Evolutionary conservation across 164 flowering plant species (phyloP).

Genomic region (Annona squamosa): DNA sequence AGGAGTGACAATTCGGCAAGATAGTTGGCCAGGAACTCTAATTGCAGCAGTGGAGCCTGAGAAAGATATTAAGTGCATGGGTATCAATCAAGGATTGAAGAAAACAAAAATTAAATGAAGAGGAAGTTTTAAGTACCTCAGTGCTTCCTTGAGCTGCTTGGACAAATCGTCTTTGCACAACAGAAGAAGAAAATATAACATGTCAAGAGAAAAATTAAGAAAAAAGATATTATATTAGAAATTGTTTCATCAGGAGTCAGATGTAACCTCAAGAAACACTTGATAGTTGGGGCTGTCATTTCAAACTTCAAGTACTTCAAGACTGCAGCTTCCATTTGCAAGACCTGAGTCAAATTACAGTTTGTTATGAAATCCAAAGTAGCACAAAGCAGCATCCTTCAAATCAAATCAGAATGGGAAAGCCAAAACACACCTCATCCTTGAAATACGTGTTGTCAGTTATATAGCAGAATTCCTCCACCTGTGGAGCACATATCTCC

Average conservation of each 20-base stretch:
- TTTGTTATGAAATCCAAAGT: not conserved
- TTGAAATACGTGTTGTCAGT: conserved; percentile 92
- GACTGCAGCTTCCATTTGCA: conserved; percentile 90
- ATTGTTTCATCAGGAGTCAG: not conserved
- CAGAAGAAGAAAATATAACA: not conserved
- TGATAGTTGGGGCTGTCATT: conserved; percentile 87
- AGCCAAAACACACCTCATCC: conserved; percentile 59
- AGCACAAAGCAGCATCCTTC: not conserved
- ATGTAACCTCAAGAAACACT: conserved; percentile 78
- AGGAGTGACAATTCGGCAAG: conserved; percentile 84
- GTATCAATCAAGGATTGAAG: not conserved
- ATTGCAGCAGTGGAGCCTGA: conserved; percentile 58
- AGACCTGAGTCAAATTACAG: conserved; percentile 37
- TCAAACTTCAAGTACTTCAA: conserved; percentile 84
- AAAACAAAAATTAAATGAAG: not conserved
- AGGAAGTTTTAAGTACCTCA: conserved; percentile 41
- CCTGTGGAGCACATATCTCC: conserved; percentile 97
- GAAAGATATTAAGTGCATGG: not conserved
- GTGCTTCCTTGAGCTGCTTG: conserved; percentile 71
- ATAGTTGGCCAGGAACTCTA: conserved; percentile 83
- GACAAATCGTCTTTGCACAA: conserved; percentile 58
- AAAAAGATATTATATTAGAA: not conserved
- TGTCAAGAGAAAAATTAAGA: conserved; percentile 4
- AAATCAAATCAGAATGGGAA: not conserved
- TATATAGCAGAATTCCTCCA: conserved; percentile 95